phyloP scores from a whole-genome alignment of 2,329 filamentous ascomycete species.

The Fonsecaea erecta region DNA sequence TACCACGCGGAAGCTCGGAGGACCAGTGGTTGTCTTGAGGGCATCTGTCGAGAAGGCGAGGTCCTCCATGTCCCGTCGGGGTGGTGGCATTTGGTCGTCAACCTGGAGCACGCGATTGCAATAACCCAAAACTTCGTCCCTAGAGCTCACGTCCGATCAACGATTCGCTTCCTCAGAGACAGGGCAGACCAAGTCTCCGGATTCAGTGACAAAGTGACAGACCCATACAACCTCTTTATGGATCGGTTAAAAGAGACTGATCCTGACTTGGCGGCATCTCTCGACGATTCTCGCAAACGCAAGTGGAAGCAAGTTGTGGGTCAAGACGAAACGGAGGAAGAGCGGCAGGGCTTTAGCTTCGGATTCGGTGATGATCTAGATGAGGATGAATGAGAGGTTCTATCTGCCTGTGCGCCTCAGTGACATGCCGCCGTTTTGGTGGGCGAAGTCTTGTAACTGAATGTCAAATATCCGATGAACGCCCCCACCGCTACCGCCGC shows the following conservation, averaged over 20 bases:
- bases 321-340: constrained; percentile 47
- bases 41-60: constrained; percentile 81
- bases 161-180: constrained; percentile 78
- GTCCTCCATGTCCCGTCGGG: constrained; percentile 90
- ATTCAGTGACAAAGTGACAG: constrained; percentile 71
- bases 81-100: constrained; percentile 97
- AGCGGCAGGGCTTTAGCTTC: constrained; percentile 65
- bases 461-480: constrained; percentile 83
- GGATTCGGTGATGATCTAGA: constrained; percentile 65
- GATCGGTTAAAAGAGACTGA: constrained; percentile 66
- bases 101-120: constrained; percentile 81
- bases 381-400: constrained; percentile 41
- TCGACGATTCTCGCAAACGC: constrained; percentile 67
- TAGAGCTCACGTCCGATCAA: constrained; percentile 70
- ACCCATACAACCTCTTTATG: constrained; percentile 77
- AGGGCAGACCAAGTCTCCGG: constrained; percentile 86
- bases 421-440: constrained; percentile 92
- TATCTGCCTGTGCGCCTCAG: constrained; percentile 50
- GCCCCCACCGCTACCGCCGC: constrained; percentile 84
- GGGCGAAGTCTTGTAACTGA: constrained; percentile 70
- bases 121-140: constrained; percentile 97
- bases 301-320: constrained; percentile 82
- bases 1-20: constrained; percentile 83
- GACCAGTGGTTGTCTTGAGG: constrained; percentile 79
- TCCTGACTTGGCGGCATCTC: constrained; percentile 71